Conservation (phyloP, 176 grass and related monocot genomes). For the Aegilops sharonensis region DNA sequence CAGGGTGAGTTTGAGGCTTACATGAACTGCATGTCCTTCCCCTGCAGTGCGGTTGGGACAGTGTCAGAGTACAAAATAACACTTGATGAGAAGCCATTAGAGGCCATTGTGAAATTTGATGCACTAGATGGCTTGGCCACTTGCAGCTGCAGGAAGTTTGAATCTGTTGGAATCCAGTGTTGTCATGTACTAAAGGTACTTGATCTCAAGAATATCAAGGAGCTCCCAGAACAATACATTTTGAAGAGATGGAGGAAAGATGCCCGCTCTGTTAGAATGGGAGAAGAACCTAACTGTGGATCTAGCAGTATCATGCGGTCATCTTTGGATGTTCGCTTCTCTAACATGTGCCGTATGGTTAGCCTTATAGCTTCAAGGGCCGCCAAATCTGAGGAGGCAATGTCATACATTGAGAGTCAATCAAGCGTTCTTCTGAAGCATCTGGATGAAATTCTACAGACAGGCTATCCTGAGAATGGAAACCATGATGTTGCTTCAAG, state of each 20-base stretch:
- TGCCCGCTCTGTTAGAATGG: conserved; percentile 45
- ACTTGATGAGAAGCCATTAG: conserved; percentile 67
- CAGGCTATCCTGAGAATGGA: conserved; percentile 52
- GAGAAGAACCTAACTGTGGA: conserved; percentile 32
- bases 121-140: conserved; percentile 65
- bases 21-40: conserved; percentile 84
- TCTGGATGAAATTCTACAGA: conserved; percentile 77
- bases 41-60: conserved; percentile 49
- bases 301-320: conserved; percentile 35
- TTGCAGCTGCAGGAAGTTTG: conserved; percentile 85
- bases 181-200: conserved; percentile 82
- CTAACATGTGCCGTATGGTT: conserved; percentile 59
- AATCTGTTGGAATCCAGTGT: conserved; percentile 76
- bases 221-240: conserved; percentile 80
- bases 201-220: conserved; percentile 95
- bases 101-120: conserved; percentile 66
- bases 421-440: conserved; percentile 69
- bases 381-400: conserved; percentile 65
- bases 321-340: conserved; percentile 41
- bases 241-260: conserved; percentile 90
- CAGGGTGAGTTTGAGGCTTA: conserved; percentile 83
- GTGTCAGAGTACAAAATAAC: conserved; percentile 69
- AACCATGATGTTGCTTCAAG: conserved; percentile 53
- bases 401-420: conserved; percentile 65
- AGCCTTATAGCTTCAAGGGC: conserved; percentile 80